A percentile compares a stretch with the other conserved stretches of the same genome.
These are phyloP conservation scores for Picea abies DNA, from an alignment of 83 land plant genomes.

Conservation along the genomic window DNA sequence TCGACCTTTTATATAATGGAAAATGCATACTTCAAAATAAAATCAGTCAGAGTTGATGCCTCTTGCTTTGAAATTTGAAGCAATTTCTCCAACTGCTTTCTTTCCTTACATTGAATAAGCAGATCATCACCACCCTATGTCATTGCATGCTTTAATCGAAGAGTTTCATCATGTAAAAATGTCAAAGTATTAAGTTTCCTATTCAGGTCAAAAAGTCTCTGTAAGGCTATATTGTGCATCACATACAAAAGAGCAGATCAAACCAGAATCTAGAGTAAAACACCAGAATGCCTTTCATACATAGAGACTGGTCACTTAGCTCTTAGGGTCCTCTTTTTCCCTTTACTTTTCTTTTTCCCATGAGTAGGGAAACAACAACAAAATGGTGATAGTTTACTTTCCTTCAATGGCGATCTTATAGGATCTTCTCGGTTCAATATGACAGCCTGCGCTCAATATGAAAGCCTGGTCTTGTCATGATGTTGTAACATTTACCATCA, in stretches of 20 bases:
- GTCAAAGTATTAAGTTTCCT: slow-evolving; percentile 39
- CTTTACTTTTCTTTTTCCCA: no score
- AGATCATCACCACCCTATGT: slow-evolving; percentile 22
- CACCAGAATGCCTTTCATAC: no score
- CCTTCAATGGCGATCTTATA: no score
- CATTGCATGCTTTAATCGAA: background rate
- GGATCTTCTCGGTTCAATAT: no score
- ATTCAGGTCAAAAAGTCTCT: slow-evolving; percentile 64
- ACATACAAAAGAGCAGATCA: slow-evolving; percentile 30
- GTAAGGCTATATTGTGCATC: slow-evolving; percentile 49
- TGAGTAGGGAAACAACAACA: no score
- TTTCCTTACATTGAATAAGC: slow-evolving; percentile 21
- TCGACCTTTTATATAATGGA: background rate
- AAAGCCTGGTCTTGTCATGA: no score
- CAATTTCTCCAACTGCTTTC: slow-evolving; percentile 20
- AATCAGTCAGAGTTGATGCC: slow-evolving; percentile 47
- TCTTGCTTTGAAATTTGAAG: slow-evolving; percentile 32
- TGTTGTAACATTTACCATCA: no score
- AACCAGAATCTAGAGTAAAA: no score
- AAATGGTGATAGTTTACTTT: no score
- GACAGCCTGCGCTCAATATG: no score
- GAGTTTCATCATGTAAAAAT: slow-evolving; percentile 35
- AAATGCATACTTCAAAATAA: slow-evolving; percentile 26
- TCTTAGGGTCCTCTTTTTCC: no score
- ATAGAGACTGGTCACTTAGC: no score